phyloP scores from a whole-genome alignment of 352 stramenopile species.

The Discostella stelligera region DNA sequence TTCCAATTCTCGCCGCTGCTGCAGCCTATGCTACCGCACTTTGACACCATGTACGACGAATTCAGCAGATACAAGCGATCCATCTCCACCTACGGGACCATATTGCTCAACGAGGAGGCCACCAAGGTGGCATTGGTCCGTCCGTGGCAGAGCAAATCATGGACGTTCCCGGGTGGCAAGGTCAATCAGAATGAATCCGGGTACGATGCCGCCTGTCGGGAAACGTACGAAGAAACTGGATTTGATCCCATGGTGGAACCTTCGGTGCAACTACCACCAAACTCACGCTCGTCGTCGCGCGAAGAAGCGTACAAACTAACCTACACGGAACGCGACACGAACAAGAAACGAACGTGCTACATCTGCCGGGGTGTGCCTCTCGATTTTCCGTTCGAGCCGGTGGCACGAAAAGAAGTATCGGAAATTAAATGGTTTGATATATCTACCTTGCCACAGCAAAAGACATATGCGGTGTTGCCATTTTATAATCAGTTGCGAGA shows the following conservation, averaged over 20 bases:
- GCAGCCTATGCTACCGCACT: constrained; percentile 85
- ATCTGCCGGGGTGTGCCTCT: constrained; percentile 88
- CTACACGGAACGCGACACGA: constrained; percentile 78
- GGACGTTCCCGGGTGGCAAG: constrained; percentile 92
- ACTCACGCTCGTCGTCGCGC: neutral
- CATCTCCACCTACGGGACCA: constrained; percentile 92
- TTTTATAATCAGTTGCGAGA: constrained; percentile 88
- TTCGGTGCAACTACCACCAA: neutral
- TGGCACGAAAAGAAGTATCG: constrained; percentile 93
- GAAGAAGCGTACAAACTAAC: constrained; percentile 82
- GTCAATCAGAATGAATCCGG: constrained; percentile 93
- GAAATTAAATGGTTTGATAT: constrained; percentile 90
- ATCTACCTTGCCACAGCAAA: constrained; percentile 87
- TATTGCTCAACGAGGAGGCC: constrained; percentile 87
- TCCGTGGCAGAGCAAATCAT: constrained; percentile 90
- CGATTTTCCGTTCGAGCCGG: constrained; percentile 89
- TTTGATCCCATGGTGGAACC: constrained; percentile 67
- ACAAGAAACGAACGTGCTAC: constrained; percentile 82
- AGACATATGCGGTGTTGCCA: constrained; percentile 90
- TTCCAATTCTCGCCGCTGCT: constrained; percentile 90
- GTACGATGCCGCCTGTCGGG: constrained; percentile 87
- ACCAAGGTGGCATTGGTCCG: constrained; percentile 89
- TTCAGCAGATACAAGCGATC: constrained; percentile 92
- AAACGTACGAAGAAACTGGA: constrained; percentile 87
- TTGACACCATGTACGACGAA: constrained; percentile 90